These are phyloP conservation scores for Epichloe gansuensis DNA, from an alignment of 2,329 filamentous ascomycete genomes.

Conservation along the genomic window DNA sequence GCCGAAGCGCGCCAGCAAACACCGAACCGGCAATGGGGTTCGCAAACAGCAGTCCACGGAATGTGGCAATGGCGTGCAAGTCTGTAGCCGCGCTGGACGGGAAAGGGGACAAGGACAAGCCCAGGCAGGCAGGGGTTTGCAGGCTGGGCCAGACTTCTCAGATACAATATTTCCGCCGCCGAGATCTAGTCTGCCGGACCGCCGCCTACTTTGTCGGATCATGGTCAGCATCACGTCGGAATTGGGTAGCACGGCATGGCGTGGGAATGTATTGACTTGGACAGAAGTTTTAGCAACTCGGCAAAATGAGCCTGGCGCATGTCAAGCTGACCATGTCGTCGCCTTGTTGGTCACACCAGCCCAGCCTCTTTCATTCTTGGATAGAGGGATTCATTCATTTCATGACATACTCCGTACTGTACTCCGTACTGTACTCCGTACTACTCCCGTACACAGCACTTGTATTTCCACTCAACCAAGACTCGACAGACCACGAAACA, in stretches of 20 bases:
- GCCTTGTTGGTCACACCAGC: too few species aligned
- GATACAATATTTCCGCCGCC: not conserved
- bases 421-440: not conserved
- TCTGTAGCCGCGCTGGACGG: too few species aligned
- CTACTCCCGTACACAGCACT: not conserved
- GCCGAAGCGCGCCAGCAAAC: not conserved
- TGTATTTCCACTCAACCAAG: not conserved
- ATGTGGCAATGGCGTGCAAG: not conserved
- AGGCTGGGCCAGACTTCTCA: too few species aligned
- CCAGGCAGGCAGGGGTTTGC: too few species aligned
- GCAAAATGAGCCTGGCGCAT: not conserved
- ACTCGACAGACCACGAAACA: not conserved
- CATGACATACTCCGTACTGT: not conserved
- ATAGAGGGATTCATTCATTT: too few species aligned
- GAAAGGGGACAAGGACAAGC: too few species aligned
- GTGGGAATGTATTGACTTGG: not conserved
- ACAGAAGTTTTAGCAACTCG: not conserved
- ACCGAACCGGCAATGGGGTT: conserved; percentile 6
- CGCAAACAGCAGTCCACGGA: not conserved
- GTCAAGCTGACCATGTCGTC: not conserved
- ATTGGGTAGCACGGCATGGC: not conserved
- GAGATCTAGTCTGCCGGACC: not conserved
- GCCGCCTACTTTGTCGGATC: not conserved
- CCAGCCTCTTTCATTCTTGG: too few species aligned
- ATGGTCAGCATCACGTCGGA: not conserved